Evolutionary conservation across 148 eudicot species (phyloP).

Genomic region (Polygonum maritimum): DNA sequence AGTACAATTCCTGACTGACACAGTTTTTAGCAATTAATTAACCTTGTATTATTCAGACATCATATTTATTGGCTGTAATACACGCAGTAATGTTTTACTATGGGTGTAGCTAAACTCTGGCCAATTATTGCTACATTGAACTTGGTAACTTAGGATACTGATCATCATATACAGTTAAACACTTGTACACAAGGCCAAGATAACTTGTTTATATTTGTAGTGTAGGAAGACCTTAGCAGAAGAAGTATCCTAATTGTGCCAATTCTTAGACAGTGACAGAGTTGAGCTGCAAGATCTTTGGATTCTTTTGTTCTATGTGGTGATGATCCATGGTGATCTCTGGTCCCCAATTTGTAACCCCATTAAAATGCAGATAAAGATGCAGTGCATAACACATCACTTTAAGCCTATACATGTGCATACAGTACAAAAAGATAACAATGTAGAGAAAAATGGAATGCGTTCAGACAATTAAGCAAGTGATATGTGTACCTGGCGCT

Average conservation of each 20-base stretch:
- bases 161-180: neutral
- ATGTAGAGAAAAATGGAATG: neutral
- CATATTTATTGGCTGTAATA: no score
- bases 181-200: neutral
- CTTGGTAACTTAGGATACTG: neutral
- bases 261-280: no score
- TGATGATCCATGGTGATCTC: neutral
- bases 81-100: neutral
- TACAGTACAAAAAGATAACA: neutral
- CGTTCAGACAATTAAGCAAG: neutral
- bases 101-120: no score
- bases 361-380: neutral
- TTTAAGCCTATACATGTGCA: neutral
- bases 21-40: no score
- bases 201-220: neutral
- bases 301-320: no score
- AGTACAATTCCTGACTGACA: no score
- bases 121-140: neutral
- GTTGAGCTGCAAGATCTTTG: no score
- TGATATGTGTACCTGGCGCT: conserved; percentile 60
- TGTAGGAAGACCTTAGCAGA: no score
- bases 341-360: neutral
- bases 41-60: no score
- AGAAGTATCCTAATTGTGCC: no score
- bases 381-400: neutral